Evolutionary conservation across 192 early-diverging fungal species (phyloP).

Genomic region (Endogone sp.): DNA sequence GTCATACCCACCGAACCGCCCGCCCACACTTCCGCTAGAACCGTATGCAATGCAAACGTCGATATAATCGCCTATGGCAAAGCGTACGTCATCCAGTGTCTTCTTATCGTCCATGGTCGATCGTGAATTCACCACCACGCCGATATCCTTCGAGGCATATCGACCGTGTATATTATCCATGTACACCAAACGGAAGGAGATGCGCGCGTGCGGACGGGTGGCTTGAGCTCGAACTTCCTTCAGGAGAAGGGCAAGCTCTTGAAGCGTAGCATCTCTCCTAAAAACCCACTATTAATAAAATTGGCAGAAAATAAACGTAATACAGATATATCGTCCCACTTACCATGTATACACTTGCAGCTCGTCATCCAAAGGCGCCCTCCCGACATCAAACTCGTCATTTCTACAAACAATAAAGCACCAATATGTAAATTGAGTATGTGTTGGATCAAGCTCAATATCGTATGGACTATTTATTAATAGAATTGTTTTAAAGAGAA

Average conservation of each 20-base stretch:
- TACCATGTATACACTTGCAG: slow-evolving; percentile 57
- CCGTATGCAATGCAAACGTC: slow-evolving; percentile 25
- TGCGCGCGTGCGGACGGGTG: slow-evolving; percentile 30
- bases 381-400: slow-evolving; percentile 27
- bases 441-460: no score
- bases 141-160: slow-evolving; percentile 38
- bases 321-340: no score
- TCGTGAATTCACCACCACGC: slow-evolving; percentile 29
- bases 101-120: slow-evolving; percentile 32
- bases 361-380: slow-evolving; percentile 39
- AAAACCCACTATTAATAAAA: no score
- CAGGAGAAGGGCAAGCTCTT: slow-evolving; percentile 53
- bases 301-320: no score
- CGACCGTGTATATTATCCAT: slow-evolving; percentile 30
- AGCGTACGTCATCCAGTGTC: slow-evolving; percentile 46
- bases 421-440: no score
- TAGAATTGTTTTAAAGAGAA: no score
- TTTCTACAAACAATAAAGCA: slow-evolving; percentile 16
- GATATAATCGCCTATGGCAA: slow-evolving; percentile 57
- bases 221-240: slow-evolving; percentile 37
- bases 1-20: not conserved
- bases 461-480: no score
- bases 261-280: slow-evolving; percentile 60
- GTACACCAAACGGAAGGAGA: slow-evolving; percentile 49
- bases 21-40: no score